Percentiles rank a stretch among this genome's conserved stretches.
phyloP scores from a whole-genome alignment of 2,329 filamentous ascomycete species.

The Fusarium praegraminearum region DNA sequence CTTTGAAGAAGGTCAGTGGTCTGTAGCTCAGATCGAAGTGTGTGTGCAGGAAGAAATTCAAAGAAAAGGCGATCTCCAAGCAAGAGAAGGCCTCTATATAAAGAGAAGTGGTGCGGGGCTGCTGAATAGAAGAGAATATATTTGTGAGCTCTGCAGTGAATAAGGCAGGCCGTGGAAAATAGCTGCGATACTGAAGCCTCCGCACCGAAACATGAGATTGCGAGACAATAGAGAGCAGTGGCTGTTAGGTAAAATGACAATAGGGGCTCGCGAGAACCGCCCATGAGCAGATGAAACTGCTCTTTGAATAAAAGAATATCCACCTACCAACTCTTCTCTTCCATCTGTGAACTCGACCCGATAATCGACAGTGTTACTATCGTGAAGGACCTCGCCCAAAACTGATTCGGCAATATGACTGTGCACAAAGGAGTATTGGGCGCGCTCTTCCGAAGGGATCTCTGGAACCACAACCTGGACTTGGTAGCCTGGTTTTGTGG shows the following conservation, averaged over 20 bases:
- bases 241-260: neutral
- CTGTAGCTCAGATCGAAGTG: neutral
- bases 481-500: slow-evolving; percentile 1
- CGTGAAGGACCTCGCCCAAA: slow-evolving; percentile 46
- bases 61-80: neutral
- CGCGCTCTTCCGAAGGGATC: slow-evolving; percentile 44
- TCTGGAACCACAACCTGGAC: slow-evolving; percentile 52
- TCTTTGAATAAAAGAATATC: slow-evolving; percentile 1
- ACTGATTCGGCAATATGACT: slow-evolving; percentile 57
- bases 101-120: slow-evolving; percentile 18
- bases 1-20: slow-evolving; percentile 46
- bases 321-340: slow-evolving; percentile 59
- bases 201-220: neutral
- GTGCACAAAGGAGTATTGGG: slow-evolving; percentile 49
- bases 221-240: slow-evolving; percentile 10
- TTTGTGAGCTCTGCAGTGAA: slow-evolving; percentile 39
- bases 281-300: neutral
- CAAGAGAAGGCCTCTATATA: slow-evolving; percentile 9
- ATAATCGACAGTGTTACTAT: slow-evolving; percentile 49
- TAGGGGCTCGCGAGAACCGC: neutral
- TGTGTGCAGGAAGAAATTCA: neutral
- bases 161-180: slow-evolving; percentile 24
- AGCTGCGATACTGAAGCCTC: slow-evolving; percentile 12
- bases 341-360: slow-evolving; percentile 62
- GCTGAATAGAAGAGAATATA: slow-evolving; percentile 25